Conservation (phyloP, 495 filamentous ascomycete species). For the Penicillium nucicola region DNA sequence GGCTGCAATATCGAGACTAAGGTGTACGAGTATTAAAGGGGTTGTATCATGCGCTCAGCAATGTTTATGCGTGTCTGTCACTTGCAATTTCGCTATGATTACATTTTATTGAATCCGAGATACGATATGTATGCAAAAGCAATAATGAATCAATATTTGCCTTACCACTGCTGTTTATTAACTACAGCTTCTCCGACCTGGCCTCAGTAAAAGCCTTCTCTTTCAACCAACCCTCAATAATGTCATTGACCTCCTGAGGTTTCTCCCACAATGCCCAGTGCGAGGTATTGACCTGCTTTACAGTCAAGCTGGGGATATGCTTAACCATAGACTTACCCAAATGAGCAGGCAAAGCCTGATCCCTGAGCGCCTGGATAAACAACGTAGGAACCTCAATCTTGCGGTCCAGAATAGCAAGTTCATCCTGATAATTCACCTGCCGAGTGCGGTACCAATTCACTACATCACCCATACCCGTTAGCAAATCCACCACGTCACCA, state of each 20-base stretch:
- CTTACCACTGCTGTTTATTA: not conserved
- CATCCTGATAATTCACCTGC: slow-evolving; percentile 72
- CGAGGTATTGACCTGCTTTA: slow-evolving; percentile 53
- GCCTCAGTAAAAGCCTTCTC: slow-evolving; percentile 29
- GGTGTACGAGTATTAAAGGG: slow-evolving; percentile 31
- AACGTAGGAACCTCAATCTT: slow-evolving; percentile 66
- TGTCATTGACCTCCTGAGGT: slow-evolving; percentile 53
- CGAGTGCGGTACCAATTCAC: slow-evolving; percentile 81
- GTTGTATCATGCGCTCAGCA: not conserved
- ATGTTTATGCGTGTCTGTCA: not conserved
- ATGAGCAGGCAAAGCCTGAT: slow-evolving; percentile 62
- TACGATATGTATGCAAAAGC: not conserved
- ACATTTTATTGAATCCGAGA: not conserved
- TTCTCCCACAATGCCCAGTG: slow-evolving; percentile 73
- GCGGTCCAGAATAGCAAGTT: slow-evolving; percentile 48
- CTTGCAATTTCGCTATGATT: not conserved
- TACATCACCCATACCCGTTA: slow-evolving; percentile 12
- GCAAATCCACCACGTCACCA: not conserved
- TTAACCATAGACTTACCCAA: slow-evolving; percentile 67
- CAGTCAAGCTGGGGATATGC: slow-evolving; percentile 57
- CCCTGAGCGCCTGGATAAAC: slow-evolving; percentile 69
- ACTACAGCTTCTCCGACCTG: slow-evolving; percentile 19
- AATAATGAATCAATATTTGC: not conserved
- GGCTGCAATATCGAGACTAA: slow-evolving; percentile 61
- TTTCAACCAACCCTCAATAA: slow-evolving; percentile 48